Conservation (phyloP, 1,139 yeast species). For the Diutina pseudorugosa region DNA sequence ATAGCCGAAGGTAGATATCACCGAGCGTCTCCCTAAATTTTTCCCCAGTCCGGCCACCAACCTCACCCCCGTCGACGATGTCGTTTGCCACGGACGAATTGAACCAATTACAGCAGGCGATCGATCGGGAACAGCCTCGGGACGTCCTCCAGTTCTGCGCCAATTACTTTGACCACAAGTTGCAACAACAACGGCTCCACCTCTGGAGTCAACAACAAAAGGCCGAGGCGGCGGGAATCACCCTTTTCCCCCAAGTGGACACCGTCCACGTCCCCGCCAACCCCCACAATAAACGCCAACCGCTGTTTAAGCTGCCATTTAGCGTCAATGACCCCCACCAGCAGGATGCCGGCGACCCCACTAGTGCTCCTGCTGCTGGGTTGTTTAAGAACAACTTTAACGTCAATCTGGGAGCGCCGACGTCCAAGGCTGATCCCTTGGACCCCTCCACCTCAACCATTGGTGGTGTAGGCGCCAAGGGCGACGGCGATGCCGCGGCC, state of each 20-base stretch:
- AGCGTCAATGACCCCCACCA: slow-evolving; percentile 53
- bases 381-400: slow-evolving; percentile 36
- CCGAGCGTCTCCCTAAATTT: slow-evolving; percentile 1
- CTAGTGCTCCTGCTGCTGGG: slow-evolving; percentile 5
- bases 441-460: background rate
- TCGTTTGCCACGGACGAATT: slow-evolving; percentile 28
- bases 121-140: slow-evolving; percentile 48
- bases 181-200: slow-evolving; percentile 48
- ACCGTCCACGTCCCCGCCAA: slow-evolving; percentile 15
- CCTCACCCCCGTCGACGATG: background rate
- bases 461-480: background rate
- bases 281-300: slow-evolving; percentile 22
- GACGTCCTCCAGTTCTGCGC: slow-evolving; percentile 70
- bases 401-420: slow-evolving; percentile 16
- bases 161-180: slow-evolving; percentile 49
- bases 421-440: slow-evolving; percentile 14
- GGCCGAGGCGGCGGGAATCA: slow-evolving; percentile 42
- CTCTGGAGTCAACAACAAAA: slow-evolving; percentile 41
- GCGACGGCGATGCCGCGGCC: background rate
- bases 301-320: slow-evolving; percentile 54
- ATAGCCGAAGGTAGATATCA: background rate
- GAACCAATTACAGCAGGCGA: slow-evolving; percentile 50
- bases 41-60: slow-evolving; percentile 1
- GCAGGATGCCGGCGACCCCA: slow-evolving; percentile 14
- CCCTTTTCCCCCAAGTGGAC: slow-evolving; percentile 30